A percentile compares a stretch with the other conserved stretches of the same genome.
Conservation (phyloP, 108 stramenopile genomes). For the Cyclotella sp. region DNA sequence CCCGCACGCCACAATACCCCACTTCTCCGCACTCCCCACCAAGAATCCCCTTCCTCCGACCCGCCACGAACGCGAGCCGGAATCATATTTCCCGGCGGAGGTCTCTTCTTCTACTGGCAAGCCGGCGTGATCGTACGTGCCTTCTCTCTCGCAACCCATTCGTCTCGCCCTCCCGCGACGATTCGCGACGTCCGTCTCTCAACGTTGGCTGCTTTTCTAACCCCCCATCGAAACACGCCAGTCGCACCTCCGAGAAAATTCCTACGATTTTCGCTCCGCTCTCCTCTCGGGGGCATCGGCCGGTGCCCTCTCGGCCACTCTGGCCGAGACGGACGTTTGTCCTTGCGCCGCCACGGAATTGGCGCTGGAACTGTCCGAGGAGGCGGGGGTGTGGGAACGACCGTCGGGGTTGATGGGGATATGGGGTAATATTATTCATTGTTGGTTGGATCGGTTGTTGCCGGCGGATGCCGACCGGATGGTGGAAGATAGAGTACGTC, state of each 20-base stretch:
- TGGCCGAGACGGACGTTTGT: conserved; percentile 75
- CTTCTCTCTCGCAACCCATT: too few species aligned
- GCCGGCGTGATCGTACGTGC: conserved; percentile 75
- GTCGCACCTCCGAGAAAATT: conserved; percentile 66
- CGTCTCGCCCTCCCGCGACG: too few species aligned
- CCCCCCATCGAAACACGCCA: conserved; percentile 15
- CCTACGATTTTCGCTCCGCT: conserved; percentile 57
- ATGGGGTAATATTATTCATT: conserved; percentile 85
- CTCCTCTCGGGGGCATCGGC: conserved; percentile 85
- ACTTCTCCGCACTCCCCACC: too few species aligned
- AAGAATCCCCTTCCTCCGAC: not conserved
- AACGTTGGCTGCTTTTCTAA: too few species aligned
- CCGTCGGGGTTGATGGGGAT: conserved; percentile 83
- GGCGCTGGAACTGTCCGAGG: conserved; percentile 72
- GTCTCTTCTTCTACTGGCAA: conserved; percentile 94
- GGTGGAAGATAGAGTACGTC: conserved; percentile 48
- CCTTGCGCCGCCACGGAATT: conserved; percentile 80
- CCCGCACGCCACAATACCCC: too few species aligned
- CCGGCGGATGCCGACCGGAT: conserved; percentile 66
- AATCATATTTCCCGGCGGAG: conserved; percentile 87
- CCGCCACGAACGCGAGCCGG: too few species aligned
- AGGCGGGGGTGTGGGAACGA: conserved; percentile 87
- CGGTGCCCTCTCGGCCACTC: conserved; percentile 84
- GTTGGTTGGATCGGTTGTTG: conserved; percentile 84
- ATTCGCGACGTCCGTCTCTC: too few species aligned